Evolutionary conservation across 768 basidiomycete genomes (phyloP), one percentile per base, ranked within the genome.

Genomic region (Kondoa subrosea): DNA sequence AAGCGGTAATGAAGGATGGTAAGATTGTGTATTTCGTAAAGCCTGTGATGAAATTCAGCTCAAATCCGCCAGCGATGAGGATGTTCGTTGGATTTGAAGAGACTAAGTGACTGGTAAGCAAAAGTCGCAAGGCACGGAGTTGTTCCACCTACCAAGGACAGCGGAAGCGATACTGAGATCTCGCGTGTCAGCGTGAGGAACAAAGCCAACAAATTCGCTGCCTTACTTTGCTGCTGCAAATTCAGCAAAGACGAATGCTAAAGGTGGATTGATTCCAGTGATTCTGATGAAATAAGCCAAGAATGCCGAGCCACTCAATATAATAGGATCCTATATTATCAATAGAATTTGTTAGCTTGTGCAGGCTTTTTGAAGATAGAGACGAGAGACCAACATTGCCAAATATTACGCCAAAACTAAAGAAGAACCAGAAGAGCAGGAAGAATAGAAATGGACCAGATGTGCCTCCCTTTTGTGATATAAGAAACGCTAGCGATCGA

Each of bases 71-170:
- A 63, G 89, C 87, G 27, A 95, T 84, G 60, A 97, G 87, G 26
- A 95, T 85, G 73, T 96, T 97, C 0, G 93, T 97, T 1, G 89
- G 90, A 74, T 96, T 97, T 0, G 87, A 87, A 1, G 90, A 86
- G 62, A 95, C 89, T 4, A 84, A n/a, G n/a, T n/a, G n/a, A n/a
- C n/a, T n/a, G n/a, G 78, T 0, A 83, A 79, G 21, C 80, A 81
- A 21, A 80, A 81, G 4, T 81, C 82, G 84, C 71, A 83, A 8
- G 87, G 87, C 76, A 89, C 90, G 2, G 87, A 88, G 0, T 85
- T 85, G 0, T 85, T 25, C 66, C 14, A 57, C 67, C 26, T 30
- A 67, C 66, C 27, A 56, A 68, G 67, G 67, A 68, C 34, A 68
- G 40, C 4, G n/a, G n/a, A n/a, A n/a, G n/a, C n/a, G n/a, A n/a